phyloP scores from a whole-genome alignment of 2,329 filamentous ascomycete genomes.

The Pseudogymnoascus sp. region DNA sequence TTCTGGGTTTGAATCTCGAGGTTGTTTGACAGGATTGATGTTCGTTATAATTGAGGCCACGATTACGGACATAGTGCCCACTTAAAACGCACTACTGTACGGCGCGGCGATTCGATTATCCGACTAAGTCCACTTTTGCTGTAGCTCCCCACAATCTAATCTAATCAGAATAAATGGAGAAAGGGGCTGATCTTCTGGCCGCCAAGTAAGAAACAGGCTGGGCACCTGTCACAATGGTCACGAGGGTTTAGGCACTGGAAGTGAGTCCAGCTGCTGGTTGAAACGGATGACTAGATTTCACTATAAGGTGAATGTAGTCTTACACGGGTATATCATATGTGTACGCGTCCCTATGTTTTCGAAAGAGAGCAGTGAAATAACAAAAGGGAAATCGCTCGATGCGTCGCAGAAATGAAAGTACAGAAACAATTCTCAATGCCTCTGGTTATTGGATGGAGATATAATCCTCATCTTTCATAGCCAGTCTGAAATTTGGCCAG shows the following conservation, averaged over 20 bases:
- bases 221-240: neutral
- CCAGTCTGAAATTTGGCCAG: conserved; percentile 7
- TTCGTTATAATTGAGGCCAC: conserved; percentile 10
- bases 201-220: neutral
- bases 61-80: conserved; percentile 9
- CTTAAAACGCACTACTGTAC: conserved; percentile 4
- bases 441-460: conserved; percentile 2
- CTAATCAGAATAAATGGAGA: conserved; percentile 7
- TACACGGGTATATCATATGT: conserved; percentile 11
- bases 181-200: neutral
- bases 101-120: conserved; percentile 1
- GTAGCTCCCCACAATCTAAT: conserved; percentile 8
- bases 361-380: conserved; percentile 9
- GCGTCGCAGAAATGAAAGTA: conserved; percentile 8
- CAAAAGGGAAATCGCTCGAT: conserved; percentile 8
- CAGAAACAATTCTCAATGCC: conserved; percentile 5
- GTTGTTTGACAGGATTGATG: conserved; percentile 1
- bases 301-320: conserved; percentile 3
- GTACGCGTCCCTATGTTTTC: conserved; percentile 9
- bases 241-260: neutral
- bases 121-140: neutral
- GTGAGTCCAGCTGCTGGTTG: neutral
- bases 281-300: conserved; percentile 7
- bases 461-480: conserved; percentile 6
- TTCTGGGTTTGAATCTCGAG: conserved; percentile 1